phyloP scores from a whole-genome alignment of 129 eudicot species.

The Flaveria linearis region DNA sequence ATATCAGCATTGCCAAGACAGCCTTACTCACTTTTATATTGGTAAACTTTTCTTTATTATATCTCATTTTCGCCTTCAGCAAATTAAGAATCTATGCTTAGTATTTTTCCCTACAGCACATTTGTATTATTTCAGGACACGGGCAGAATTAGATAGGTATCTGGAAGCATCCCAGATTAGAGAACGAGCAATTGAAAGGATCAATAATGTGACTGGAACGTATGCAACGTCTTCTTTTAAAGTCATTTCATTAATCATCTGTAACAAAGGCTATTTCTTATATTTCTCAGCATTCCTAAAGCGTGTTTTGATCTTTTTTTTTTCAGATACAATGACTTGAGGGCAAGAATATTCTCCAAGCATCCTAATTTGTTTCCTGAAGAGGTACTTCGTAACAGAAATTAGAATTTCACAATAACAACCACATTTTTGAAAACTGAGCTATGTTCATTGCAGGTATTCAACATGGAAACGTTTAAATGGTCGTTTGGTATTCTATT shows the following conservation, averaged over 20 bases:
- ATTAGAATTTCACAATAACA: neutral
- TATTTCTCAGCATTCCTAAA: neutral
- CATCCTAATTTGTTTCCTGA: constrained; percentile 91
- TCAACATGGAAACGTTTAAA: constrained; percentile 83
- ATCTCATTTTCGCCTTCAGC: constrained; percentile 1
- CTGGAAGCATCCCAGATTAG: constrained; percentile 93
- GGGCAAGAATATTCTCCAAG: constrained; percentile 74
- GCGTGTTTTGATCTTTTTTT: constrained; percentile 1
- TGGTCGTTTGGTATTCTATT: constrained; percentile 99
- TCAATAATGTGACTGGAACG: constrained; percentile 90
- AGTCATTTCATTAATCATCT: neutral
- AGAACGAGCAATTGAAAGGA: constrained; percentile 87
- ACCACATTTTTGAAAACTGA: constrained; percentile 10
- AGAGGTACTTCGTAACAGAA: constrained; percentile 44
- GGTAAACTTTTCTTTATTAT: constrained; percentile 46
- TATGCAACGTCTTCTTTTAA: constrained; percentile 41
- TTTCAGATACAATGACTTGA: constrained; percentile 80
- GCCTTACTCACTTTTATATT: constrained; percentile 89
- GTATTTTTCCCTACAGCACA: constrained; percentile 67
- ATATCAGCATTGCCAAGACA: constrained; percentile 95
- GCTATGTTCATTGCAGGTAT: constrained; percentile 53
- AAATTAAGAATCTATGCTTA: constrained; percentile 53
- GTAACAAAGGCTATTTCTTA: neutral
- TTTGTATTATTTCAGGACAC: constrained; percentile 88
- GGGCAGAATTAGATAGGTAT: constrained; percentile 84